phyloP scores from a whole-genome alignment of 2,329 filamentous ascomycete genomes.

The Diaporthe caulivora region DNA sequence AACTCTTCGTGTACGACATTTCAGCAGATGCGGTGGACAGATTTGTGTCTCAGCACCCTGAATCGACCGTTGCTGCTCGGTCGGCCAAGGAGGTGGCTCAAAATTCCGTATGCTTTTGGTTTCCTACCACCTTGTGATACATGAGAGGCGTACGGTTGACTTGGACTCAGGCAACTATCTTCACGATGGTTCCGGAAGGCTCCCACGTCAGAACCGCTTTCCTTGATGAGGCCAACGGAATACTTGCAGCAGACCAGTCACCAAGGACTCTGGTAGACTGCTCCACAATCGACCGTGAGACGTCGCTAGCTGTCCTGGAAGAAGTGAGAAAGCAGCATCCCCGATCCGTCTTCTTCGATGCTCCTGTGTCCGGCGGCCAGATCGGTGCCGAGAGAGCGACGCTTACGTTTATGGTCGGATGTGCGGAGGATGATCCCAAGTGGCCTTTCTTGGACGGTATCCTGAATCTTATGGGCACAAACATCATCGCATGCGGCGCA shows the following conservation, averaged over 20 bases:
- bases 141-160: neutral
- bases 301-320: slow-evolving; percentile 55
- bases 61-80: slow-evolving; percentile 57
- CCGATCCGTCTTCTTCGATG: slow-evolving; percentile 46
- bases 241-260: slow-evolving; percentile 57
- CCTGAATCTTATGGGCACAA: slow-evolving; percentile 63
- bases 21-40: slow-evolving; percentile 65
- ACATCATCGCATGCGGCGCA: slow-evolving; percentile 68
- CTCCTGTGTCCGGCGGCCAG: slow-evolving; percentile 49
- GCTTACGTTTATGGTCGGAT: slow-evolving; percentile 52
- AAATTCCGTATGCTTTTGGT: slow-evolving; percentile 66
- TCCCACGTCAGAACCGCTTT: slow-evolving; percentile 76
- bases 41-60: slow-evolving; percentile 64
- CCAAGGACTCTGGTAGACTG: slow-evolving; percentile 74
- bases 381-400: slow-evolving; percentile 47
- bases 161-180: slow-evolving; percentile 66
- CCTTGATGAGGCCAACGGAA: slow-evolving; percentile 54
- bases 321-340: slow-evolving; percentile 33
- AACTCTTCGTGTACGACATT: slow-evolving; percentile 72
- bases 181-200: slow-evolving; percentile 76
- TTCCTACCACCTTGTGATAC: neutral
- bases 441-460: slow-evolving; percentile 57
- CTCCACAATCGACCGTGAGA: slow-evolving; percentile 77
- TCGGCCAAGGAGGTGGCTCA: slow-evolving; percentile 72
- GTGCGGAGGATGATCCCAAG: slow-evolving; percentile 49